Evolutionary conservation across 2,329 filamentous ascomycete genomes (phyloP).

Genomic region (Colletotrichum gloeosporioides): DNA sequence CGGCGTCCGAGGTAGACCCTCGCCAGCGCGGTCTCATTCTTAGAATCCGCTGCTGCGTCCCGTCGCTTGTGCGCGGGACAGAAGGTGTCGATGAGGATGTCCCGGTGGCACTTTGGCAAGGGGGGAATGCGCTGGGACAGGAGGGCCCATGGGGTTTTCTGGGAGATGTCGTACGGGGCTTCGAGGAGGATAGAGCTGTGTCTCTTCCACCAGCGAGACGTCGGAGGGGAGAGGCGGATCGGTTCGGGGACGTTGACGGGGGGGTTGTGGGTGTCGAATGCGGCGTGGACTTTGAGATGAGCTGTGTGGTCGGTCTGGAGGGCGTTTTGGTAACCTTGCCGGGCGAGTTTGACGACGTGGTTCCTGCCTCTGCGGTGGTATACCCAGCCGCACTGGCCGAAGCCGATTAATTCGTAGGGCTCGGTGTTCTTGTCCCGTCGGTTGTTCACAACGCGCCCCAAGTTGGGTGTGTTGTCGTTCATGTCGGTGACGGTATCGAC

Average conservation of each 20-base stretch:
- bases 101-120: neutral
- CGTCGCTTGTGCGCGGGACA: neutral
- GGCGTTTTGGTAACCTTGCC: neutral
- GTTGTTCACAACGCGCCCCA: neutral
- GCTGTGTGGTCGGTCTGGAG: neutral
- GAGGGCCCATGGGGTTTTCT: neutral
- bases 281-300: neutral
- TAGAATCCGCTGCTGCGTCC: neutral
- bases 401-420: neutral
- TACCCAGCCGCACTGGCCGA: neutral
- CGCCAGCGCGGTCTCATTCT: neutral
- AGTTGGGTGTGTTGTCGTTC: neutral
- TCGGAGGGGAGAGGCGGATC: neutral
- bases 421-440: neutral
- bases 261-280: rapidly evolving
- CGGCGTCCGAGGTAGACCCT: neutral
- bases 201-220: neutral
- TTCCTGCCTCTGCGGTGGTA: neutral
- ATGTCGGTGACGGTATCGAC: neutral
- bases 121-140: neutral
- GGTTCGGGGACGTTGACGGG: neutral
- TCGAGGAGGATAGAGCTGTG: neutral
- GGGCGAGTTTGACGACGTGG: neutral
- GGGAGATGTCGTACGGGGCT: neutral
- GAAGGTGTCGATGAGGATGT: neutral